Base-by-base conservation (phyloP, 1,139 yeast species). In the Pichia sp. region DNA sequence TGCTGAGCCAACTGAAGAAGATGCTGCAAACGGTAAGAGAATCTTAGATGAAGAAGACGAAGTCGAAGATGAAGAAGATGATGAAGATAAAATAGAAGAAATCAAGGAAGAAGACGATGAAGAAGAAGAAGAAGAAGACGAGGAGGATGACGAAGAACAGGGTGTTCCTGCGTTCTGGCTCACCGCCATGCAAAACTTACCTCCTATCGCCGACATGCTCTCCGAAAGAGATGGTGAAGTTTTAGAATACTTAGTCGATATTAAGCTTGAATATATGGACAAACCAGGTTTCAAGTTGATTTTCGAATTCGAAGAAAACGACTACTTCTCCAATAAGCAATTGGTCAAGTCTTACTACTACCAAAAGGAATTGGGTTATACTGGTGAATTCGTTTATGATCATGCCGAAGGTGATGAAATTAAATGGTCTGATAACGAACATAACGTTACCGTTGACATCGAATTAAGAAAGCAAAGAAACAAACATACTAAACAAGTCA, bases 381-480 rank as follows among this genome's bases (percentile, higher is more conserved):
- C 93, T 40, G 98, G 99, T 37, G 99, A 93, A 68, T 93, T 88
- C 68, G 90, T 93, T 56, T 94, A 91, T 67, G 98, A 91, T 70
- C 96, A 88, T 66, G 98, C 99, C 9, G 95, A 88, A 63, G 99
- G 99, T 45, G 78, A 82, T 59, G 83, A 79, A 48, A 87, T 94
- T 66, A 73, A 85, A 60, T 93, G 99, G 99, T 74, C 71, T 56
- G 77, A 83, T 48, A 82, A 85, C 61, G 96, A 85, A 58, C 72
- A 75, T 55, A 91, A 93, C 66, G 90, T 88, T 47, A 93, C 99
- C 32, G 81, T 91, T 53, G 73, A 76, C 56, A 83, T 93, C 51
- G 98, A 93, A 74, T 86, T 90, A 77, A 85, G 97, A 72, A 93
- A 93, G 71, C 99, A 93, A 73, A 85, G 99, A 72, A 94, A 94